Conservation (phyloP, 139 green algal species). For the Chlamydomonas asymmetrica region DNA sequence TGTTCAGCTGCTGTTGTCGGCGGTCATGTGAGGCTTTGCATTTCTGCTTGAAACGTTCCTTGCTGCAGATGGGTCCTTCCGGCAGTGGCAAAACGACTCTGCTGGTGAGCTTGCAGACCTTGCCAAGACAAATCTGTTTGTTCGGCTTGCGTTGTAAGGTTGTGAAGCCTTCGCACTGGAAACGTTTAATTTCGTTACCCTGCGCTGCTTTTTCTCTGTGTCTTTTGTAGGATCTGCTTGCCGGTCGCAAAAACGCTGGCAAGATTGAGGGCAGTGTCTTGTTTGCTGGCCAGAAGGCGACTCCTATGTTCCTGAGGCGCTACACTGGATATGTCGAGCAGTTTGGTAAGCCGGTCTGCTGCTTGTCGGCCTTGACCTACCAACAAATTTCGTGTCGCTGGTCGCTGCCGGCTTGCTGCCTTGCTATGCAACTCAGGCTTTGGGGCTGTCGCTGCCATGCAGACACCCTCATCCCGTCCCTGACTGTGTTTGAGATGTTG, state of each 20-base stretch:
- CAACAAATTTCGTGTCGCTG: too few relatives aligned
- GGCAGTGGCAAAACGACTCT: constrained; percentile 71
- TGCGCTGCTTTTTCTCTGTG: neutral
- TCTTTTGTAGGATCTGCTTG: constrained; percentile 63
- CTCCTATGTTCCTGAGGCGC: constrained; percentile 64
- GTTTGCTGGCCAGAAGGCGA: constrained; percentile 71
- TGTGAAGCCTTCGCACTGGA: neutral
- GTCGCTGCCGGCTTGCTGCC: too few relatives aligned
- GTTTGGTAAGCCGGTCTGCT: constrained; percentile 30
- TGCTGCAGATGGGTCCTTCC: constrained; percentile 58
- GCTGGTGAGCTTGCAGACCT: neutral
- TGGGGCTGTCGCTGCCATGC: too few relatives aligned
- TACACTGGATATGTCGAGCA: constrained; percentile 75
- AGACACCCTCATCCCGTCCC: constrained; percentile 68
- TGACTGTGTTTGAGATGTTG: constrained; percentile 78
- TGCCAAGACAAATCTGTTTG: neutral
- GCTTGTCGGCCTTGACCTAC: too few relatives aligned
- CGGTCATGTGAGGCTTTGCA: neutral
- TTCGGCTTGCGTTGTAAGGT: neutral
- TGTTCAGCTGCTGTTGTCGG: neutral
- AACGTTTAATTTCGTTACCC: neutral
- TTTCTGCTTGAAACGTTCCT: neutral
- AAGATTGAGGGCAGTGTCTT: constrained; percentile 53
- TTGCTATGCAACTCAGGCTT: too few relatives aligned
- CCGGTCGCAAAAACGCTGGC: constrained; percentile 59